phyloP scores from a whole-genome alignment of 2,329 filamentous ascomycete genomes.

The Colletotrichum navitas region DNA sequence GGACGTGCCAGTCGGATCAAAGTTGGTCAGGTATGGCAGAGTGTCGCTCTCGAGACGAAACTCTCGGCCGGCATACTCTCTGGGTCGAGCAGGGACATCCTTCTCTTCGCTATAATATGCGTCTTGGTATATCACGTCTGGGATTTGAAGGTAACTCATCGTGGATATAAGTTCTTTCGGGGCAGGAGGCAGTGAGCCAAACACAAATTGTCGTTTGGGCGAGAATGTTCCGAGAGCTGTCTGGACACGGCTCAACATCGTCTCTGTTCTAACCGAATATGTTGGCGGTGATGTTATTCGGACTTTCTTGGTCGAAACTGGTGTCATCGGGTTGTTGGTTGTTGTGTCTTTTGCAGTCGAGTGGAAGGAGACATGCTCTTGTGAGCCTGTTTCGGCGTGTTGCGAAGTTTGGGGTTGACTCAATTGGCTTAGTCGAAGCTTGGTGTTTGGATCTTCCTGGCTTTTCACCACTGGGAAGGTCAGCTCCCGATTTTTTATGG shows the following conservation, averaged over 20 bases:
- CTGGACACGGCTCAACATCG: slow-evolving; percentile 14
- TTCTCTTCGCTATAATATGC: slow-evolving; percentile 86
- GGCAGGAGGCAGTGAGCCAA: slow-evolving; percentile 52
- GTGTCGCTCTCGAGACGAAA: slow-evolving; percentile 83
- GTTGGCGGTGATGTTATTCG: slow-evolving; percentile 34
- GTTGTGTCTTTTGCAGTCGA: slow-evolving; percentile 25
- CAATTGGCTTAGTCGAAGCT: slow-evolving; percentile 74
- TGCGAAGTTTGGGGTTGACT: slow-evolving; percentile 24
- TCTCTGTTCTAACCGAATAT: slow-evolving; percentile 32
- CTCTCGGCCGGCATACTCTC: slow-evolving; percentile 90
- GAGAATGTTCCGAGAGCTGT: slow-evolving; percentile 27
- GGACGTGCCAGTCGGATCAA: slow-evolving; percentile 73
- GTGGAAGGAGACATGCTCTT: slow-evolving; percentile 55
- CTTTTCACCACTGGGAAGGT: slow-evolving; percentile 84
- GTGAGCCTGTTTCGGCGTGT: slow-evolving; percentile 29
- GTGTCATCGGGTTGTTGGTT: slow-evolving; percentile 32
- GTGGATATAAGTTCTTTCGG: slow-evolving; percentile 64
- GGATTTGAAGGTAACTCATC: slow-evolving; percentile 68
- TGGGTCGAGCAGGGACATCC: slow-evolving; percentile 81
- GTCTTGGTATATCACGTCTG: slow-evolving; percentile 83
- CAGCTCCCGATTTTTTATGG: slow-evolving; percentile 58
- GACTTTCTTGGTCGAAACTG: slow-evolving; percentile 17
- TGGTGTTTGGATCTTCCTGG: slow-evolving; percentile 73
- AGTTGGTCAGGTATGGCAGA: slow-evolving; percentile 83
- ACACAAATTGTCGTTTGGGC: slow-evolving; percentile 48